Percentiles rank a stretch among this genome's conserved stretches.
Evolutionary conservation across 1,139 yeast species (phyloP).

Genomic region (Suhomyces anneliseae): DNA sequence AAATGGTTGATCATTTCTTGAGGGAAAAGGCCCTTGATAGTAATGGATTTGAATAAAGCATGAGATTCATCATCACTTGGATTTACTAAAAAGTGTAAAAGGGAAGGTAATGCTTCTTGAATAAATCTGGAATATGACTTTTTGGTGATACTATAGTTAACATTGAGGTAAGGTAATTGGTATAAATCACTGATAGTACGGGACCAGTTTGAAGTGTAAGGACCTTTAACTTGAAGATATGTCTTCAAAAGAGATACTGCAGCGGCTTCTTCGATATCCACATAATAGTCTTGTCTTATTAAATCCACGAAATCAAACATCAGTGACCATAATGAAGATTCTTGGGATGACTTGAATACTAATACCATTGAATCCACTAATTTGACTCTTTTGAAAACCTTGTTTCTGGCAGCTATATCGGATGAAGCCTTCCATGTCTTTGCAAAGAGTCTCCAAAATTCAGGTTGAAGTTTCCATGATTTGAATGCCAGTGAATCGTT

Average conservation of each 20-base stretch:
- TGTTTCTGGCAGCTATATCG: conserved; percentile 25
- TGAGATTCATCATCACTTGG: neutral
- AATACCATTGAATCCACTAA: conserved; percentile 25
- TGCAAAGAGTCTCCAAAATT: conserved; percentile 50
- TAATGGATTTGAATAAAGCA: conserved; percentile 4
- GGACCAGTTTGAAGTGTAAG: conserved; percentile 21
- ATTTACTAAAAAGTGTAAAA: conserved; percentile 10
- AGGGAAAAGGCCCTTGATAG: conserved; percentile 18
- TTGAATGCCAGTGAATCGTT: conserved; percentile 43
- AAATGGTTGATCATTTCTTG: conserved; percentile 19
- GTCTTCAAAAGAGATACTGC: conserved; percentile 22
- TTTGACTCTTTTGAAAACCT: conserved; percentile 34
- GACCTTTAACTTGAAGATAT: conserved; percentile 11
- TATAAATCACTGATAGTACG: conserved; percentile 23
- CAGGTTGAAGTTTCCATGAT: conserved; percentile 40
- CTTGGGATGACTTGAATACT: conserved; percentile 17
- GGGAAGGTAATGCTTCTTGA: conserved; percentile 15
- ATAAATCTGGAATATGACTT: conserved; percentile 31
- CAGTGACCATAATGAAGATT: conserved; percentile 9
- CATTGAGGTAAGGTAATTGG: conserved; percentile 26
- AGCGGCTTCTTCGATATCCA: conserved; percentile 36
- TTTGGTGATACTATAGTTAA: conserved; percentile 30
- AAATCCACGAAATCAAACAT: conserved; percentile 18
- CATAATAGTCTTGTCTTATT: conserved; percentile 24
- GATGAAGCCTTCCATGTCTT: conserved; percentile 38